Base-by-base conservation (phyloP, 305 asterid genomes). In the Solanum chacoense region DNA sequence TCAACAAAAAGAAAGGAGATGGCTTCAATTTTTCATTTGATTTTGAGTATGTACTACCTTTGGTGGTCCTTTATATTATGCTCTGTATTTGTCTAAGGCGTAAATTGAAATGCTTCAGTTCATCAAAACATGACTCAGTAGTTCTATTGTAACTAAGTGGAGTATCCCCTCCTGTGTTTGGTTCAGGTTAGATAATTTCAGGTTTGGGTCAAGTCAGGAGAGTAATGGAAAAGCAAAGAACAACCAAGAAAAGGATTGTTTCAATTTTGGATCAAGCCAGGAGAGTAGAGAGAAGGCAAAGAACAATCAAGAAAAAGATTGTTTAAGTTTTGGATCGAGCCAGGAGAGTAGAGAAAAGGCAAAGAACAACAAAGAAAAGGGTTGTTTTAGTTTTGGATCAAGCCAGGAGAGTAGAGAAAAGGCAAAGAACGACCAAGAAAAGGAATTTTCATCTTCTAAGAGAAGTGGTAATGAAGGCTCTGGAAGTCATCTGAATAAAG, bases 41-140 rank as follows among this genome's bases (percentile, higher is more conserved):
- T 94, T 95, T 96, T 91, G 96, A 94, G 98, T 95, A 91, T 91
- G 98, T 91, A 50, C 85, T 86, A n/a, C 14, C 65, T 90, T 80
- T 88, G 80, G 16, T 55, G 78, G 45, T 90, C 87, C 85, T 55
- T 89, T 34, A 34, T 10, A 18, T 16, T 22, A 6, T 63, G 26
- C 36, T 86, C 86, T 63, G 59, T 79, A 79, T 84, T 86, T 84
- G 32, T 85, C 40, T 11, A 13, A 77, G 85, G n/a, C 14, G 28
- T 77, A 55, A 79, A 79, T 37, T 79, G 32, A 31, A 31, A 50
- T 79, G 31, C 73, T 31, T 83, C 42, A 18, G 42, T 50, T 83
- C 45, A 31, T 83, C 18, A 6, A 59, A 50, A 77, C 36, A 74
- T 59, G 36, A 74, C 63, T 32, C 45, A 74, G 24, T 7, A 35